These are phyloP conservation scores for Naganishia cerealis DNA, from an alignment of 1,284 basidiomycete species.

Conservation along the genomic window DNA sequence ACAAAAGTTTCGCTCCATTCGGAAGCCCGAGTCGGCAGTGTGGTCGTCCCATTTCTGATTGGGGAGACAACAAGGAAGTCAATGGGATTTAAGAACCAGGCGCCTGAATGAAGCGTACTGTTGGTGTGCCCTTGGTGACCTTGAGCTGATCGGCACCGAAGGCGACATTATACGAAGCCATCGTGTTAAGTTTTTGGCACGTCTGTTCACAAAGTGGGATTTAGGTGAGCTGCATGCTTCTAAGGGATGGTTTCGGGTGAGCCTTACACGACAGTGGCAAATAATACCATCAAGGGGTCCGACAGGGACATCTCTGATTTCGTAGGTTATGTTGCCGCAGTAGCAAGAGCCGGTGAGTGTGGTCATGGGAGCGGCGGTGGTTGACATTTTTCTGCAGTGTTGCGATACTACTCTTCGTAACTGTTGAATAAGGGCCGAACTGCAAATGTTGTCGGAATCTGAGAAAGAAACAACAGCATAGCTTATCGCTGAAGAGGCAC, in stretches of 20 bases:
- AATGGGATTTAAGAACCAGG: neutral
- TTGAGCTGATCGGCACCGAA: neutral
- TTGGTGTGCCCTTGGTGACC: conserved; percentile 11
- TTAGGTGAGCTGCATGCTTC: neutral
- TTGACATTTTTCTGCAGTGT: too few species aligned
- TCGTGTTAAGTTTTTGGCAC: conserved; percentile 20
- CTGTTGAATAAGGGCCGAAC: too few species aligned
- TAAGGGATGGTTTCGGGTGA: neutral
- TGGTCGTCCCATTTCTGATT: conserved; percentile 5
- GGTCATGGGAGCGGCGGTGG: too few species aligned
- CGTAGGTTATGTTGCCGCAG: conserved; percentile 3
- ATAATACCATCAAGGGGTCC: conserved; percentile 5
- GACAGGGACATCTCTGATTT: conserved; percentile 2
- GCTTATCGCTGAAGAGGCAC: too few species aligned
- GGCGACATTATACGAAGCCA: conserved; percentile 12
- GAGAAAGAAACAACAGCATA: too few species aligned
- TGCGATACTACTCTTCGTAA: too few species aligned
- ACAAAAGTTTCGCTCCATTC: conserved; percentile 7
- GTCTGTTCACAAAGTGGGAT: neutral
- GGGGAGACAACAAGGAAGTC: neutral
- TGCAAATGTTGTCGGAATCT: too few species aligned
- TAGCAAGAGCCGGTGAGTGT: conserved; percentile 10
- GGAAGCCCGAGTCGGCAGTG: neutral
- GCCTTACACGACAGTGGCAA: conserved; percentile 9
- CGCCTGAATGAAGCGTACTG: neutral